Evolutionary conservation across 306 rosid species (phyloP), one percentile per base, ranked within the genome.

Genomic region (Canavalia gladiata): DNA sequence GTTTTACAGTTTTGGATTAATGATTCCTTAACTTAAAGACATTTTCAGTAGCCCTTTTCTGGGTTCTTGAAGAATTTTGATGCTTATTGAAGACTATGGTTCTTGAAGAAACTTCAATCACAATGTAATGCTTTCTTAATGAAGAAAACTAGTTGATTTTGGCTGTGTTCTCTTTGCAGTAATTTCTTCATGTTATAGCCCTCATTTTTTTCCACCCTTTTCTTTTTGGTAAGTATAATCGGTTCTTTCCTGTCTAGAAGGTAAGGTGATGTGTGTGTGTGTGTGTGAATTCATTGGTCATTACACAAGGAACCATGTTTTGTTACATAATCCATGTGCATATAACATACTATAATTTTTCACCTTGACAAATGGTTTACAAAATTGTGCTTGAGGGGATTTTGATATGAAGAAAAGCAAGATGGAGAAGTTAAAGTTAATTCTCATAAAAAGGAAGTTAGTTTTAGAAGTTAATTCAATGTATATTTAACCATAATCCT

Each of bases 61-160:
- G 8, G 25, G 10, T 69, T 18, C 25, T 18, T 18, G 12, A 11
- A 46, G 58, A 9, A 42, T 67, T 25, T 46, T 45, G 13, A 42
- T 41, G 5, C 25, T 46, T 30, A 29, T 29, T 45, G 8, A 39
- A 66, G 11, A 25, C 51, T 10, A 12, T 67, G 54, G 31, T 67
- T 67, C 49, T 3, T 65, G 71, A 65, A 65, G 71, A 68, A 50
- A 34, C 34, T 37, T 29, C 31, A 37, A 52, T 34, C 18, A 34
- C 8, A 7, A 52, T 34, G 62, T 35, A 13, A 35, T 59, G 12
- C 39, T 39, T 6, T 52, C 64, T 18, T 18, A 8, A n/a, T 54
- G 62, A n/a, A 52, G 76, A 34, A 71, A 73, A 73, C 50, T 25
- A 55, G 79, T 74, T 30, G 58, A 4, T 31, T 43, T 45, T 59